A percentile compares a stretch with the other conserved stretches of the same genome.
These are phyloP conservation scores for Phoma sp. DNA, from an alignment of 2,329 filamentous ascomycete genomes.

Conservation along the genomic window DNA sequence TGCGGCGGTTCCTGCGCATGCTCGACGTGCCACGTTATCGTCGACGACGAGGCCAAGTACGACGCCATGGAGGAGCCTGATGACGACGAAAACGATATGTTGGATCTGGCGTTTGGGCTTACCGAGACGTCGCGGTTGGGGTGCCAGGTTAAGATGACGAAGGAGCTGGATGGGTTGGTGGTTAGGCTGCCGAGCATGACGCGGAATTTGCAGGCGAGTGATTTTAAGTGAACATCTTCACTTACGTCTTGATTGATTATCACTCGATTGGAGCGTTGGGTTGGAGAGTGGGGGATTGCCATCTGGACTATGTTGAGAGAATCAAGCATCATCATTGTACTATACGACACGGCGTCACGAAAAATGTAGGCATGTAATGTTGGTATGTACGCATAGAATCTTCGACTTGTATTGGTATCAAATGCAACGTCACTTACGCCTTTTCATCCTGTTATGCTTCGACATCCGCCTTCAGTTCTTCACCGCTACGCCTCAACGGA, in stretches of 20 bases:
- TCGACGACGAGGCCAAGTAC: constrained; percentile 74
- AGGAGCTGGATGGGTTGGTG: constrained; percentile 83
- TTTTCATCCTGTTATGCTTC: too few relatives aligned
- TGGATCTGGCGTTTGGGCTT: constrained; percentile 87
- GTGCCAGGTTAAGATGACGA: constrained; percentile 90
- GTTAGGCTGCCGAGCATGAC: constrained; percentile 93
- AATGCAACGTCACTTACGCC: not conserved
- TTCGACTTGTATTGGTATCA: constrained; percentile 9
- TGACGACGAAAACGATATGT: constrained; percentile 56
- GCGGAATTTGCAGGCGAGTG: constrained; percentile 91
- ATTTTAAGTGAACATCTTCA: constrained; percentile 64
- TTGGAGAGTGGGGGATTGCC: not conserved
- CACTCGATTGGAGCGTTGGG: not conserved
- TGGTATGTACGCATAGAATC: not conserved
- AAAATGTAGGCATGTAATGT: not conserved
- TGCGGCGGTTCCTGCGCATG: constrained; percentile 94
- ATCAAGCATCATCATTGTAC: not conserved
- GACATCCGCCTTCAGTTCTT: too few relatives aligned
- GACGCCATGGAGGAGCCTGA: constrained; percentile 69
- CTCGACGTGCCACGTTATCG: constrained; percentile 91
- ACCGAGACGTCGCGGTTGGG: constrained; percentile 85
- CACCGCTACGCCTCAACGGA: constrained; percentile 5
- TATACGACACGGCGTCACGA: constrained; percentile 1
- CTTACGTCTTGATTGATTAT: too few relatives aligned
- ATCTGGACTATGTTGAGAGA: not conserved